These are phyloP conservation scores for Geotrichum phurueaensis DNA, from an alignment of 1,139 yeast species.

Conservation along the genomic window DNA sequence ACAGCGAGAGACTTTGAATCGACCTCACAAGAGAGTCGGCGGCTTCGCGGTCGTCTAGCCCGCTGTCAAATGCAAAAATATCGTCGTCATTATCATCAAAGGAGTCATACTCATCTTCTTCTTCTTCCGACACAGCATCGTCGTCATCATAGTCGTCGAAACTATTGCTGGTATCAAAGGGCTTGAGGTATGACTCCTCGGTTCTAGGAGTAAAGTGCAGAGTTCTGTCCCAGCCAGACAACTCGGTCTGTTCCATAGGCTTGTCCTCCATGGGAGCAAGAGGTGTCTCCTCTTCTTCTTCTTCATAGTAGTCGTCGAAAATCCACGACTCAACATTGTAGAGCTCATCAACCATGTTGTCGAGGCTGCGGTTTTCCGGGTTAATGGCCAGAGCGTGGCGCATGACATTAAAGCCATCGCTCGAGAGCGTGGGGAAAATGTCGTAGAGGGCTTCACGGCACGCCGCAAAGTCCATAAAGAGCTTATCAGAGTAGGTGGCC, in stretches of 20 bases:
- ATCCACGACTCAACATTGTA: not conserved
- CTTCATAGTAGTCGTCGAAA: not conserved
- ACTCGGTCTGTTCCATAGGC: not conserved
- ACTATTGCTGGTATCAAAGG: slow-evolving; percentile 15
- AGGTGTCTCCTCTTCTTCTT: not conserved
- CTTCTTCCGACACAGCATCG: too few relatives aligned
- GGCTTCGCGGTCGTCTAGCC: slow-evolving; percentile 1
- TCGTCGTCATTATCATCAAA: slow-evolving; percentile 20
- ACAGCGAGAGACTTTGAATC: not conserved
- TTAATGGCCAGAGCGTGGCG: slow-evolving; percentile 75
- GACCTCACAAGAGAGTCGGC: not conserved
- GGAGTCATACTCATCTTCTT: slow-evolving; percentile 15
- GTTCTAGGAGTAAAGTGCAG: not conserved
- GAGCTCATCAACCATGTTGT: not conserved
- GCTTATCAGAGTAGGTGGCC: slow-evolving; percentile 77
- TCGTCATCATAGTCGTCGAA: slow-evolving; percentile 21
- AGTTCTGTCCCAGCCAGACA: not conserved
- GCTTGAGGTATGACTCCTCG: slow-evolving; percentile 7
- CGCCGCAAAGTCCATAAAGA: slow-evolving; percentile 79
- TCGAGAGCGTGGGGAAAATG: slow-evolving; percentile 83
- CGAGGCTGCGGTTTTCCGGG: slow-evolving; percentile 46
- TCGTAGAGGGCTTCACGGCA: slow-evolving; percentile 88
- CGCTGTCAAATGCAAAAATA: slow-evolving; percentile 8
- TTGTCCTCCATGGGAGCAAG: not conserved
- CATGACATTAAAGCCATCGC: slow-evolving; percentile 76